These are phyloP conservation scores for Diaporthe longicolla DNA, from an alignment of 2,329 filamentous ascomycete species.

Conservation along the genomic window DNA sequence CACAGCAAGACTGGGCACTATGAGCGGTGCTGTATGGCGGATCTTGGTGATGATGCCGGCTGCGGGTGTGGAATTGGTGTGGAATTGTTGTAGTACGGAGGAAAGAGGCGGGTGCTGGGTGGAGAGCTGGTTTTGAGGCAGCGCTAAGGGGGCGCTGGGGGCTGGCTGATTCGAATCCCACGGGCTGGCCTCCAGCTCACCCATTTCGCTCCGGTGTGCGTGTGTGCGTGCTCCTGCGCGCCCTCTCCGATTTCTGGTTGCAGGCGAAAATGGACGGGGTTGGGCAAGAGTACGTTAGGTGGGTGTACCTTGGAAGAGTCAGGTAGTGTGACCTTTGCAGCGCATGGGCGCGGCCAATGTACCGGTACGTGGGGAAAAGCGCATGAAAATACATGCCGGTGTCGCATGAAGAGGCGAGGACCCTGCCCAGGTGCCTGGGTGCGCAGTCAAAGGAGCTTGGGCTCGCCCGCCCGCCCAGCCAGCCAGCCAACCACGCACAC, in stretches of 20 bases:
- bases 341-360: constrained; percentile 48
- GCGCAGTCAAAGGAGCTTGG: constrained; percentile 7
- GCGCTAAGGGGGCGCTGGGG: constrained; percentile 39
- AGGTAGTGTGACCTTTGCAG: constrained; percentile 37
- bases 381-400: constrained; percentile 48
- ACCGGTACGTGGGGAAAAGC: constrained; percentile 49
- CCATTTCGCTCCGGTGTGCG: constrained; percentile 42
- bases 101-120: constrained; percentile 34
- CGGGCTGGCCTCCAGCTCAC: constrained; percentile 44
- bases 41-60: neutral
- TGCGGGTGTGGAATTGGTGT: constrained; percentile 31
- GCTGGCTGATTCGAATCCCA: constrained; percentile 36
- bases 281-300: constrained; percentile 30
- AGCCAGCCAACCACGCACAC: constrained; percentile 29
- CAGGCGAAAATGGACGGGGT: constrained; percentile 34
- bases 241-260: constrained; percentile 26
- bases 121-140: constrained; percentile 41
- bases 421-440: constrained; percentile 30
- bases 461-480: neutral
- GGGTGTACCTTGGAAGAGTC: constrained; percentile 18
- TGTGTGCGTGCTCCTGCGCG: neutral
- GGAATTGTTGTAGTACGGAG: constrained; percentile 36
- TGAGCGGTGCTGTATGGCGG: constrained; percentile 6
- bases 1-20: constrained; percentile 5
- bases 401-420: constrained; percentile 44